phyloP scores from a whole-genome alignment of 306 rosid genomes.

The Quercus alba region DNA sequence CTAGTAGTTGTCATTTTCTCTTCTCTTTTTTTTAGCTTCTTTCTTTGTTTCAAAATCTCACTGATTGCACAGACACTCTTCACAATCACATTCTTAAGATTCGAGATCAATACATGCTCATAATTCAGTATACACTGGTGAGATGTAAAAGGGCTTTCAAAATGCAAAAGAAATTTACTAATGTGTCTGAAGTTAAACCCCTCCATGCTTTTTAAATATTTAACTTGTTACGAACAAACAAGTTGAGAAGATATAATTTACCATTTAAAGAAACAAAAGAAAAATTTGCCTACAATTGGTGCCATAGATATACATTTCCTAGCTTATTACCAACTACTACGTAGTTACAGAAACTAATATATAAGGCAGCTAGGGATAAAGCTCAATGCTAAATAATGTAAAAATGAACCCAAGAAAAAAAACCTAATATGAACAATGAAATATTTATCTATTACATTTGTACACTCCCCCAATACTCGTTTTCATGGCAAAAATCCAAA shows the following conservation, averaged over 20 bases:
- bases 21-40: too few relatives aligned
- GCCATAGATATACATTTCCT: conserved; percentile 43
- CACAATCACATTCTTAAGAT: too few relatives aligned
- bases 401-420: conserved; percentile 19
- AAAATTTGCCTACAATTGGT: neutral
- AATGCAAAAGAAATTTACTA: neutral
- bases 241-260: neutral
- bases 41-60: too few relatives aligned
- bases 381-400: neutral
- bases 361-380: conserved; percentile 2
- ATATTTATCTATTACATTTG: conserved; percentile 18
- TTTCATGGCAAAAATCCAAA: conserved; percentile 39
- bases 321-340: conserved; percentile 32
- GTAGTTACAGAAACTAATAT: neutral
- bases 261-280: neutral
- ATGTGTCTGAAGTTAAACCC: neutral
- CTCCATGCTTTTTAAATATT: neutral
- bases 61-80: too few relatives aligned
- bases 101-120: neutral
- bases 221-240: neutral
- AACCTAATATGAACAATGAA: conserved; percentile 26
- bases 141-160: neutral
- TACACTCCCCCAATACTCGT: conserved; percentile 34
- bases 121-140: neutral
- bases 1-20: too few relatives aligned